A percentile compares a stretch with the other conserved stretches of the same genome.
Evolutionary conservation across 139 green algal genomes (phyloP).

Genomic region (Desmodesmus armatus): DNA sequence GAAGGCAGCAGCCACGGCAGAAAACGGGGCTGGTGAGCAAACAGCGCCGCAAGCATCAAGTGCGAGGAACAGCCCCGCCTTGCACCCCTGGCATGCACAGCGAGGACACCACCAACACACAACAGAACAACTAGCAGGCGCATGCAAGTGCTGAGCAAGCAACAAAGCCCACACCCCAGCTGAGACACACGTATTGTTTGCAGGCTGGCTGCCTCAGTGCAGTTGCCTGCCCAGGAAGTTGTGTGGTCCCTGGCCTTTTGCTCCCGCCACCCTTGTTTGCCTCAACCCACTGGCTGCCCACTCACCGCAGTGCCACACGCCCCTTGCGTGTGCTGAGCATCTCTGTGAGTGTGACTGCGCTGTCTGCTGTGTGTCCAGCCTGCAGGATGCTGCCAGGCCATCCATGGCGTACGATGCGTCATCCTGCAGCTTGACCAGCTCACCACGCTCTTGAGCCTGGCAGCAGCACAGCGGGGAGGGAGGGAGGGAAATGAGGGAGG

Average conservation of each 20-base stretch:
- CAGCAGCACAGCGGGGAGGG: slow-evolving; percentile 13
- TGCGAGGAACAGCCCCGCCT: too few species aligned
- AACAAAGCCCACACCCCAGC: neutral
- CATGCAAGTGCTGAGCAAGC: neutral
- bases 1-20: neutral
- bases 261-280: too few species aligned
- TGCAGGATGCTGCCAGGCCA: slow-evolving; percentile 48
- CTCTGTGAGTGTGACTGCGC: slow-evolving; percentile 52
- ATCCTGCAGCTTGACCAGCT: slow-evolving; percentile 70
- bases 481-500: neutral
- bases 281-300: neutral
- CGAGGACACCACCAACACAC: too few species aligned
- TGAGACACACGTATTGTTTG: neutral
- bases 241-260: too few species aligned
- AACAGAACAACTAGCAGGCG: neutral
- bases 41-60: neutral
- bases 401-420: slow-evolving; percentile 73
- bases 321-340: slow-evolving; percentile 59
- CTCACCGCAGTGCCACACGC: slow-evolving; percentile 56
- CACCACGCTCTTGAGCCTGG: slow-evolving; percentile 78
- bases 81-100: too few species aligned
- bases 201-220: neutral
- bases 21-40: neutral
- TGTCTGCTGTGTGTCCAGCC: slow-evolving; percentile 50
- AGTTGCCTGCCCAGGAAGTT: neutral